Percentiles rank a stretch among this genome's conserved stretches.
Evolutionary conservation across 163 green algal genomes (phyloP).

Genomic region (Volvox carteri): DNA sequence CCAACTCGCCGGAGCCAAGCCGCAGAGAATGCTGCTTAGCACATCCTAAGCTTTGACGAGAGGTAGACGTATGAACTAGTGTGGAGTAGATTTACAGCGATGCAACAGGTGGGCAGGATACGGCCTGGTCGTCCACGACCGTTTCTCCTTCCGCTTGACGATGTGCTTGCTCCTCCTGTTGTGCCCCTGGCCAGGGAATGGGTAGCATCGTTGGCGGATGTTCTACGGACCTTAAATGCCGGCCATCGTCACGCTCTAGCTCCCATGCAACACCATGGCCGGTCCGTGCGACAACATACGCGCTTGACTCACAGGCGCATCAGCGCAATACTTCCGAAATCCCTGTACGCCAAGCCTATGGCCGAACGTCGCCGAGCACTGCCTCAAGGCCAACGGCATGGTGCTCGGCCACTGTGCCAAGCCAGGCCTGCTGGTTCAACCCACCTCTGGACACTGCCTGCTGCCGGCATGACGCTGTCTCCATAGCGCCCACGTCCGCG

Average conservation of each 20-base stretch:
- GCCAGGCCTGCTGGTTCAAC: neutral
- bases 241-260: neutral
- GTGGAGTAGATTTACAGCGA: neutral
- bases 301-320: neutral
- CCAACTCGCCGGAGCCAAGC: neutral
- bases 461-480: neutral
- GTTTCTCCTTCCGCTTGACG: neutral
- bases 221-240: neutral
- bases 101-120: conserved; percentile 5
- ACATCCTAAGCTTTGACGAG: neutral
- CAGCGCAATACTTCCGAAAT: neutral
- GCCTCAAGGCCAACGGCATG: neutral
- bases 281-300: neutral
- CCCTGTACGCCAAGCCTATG: neutral
- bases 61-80: neutral
- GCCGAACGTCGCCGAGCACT: neutral
- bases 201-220: conserved; percentile 5
- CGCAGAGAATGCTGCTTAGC: neutral
- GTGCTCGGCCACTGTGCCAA: neutral
- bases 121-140: neutral
- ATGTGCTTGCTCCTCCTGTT: no score
- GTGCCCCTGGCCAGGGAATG: neutral
- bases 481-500: neutral
- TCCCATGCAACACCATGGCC: neutral
- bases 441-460: neutral